phyloP scores from a whole-genome alignment of 345 rosid genomes.

The Citrus inodora region DNA sequence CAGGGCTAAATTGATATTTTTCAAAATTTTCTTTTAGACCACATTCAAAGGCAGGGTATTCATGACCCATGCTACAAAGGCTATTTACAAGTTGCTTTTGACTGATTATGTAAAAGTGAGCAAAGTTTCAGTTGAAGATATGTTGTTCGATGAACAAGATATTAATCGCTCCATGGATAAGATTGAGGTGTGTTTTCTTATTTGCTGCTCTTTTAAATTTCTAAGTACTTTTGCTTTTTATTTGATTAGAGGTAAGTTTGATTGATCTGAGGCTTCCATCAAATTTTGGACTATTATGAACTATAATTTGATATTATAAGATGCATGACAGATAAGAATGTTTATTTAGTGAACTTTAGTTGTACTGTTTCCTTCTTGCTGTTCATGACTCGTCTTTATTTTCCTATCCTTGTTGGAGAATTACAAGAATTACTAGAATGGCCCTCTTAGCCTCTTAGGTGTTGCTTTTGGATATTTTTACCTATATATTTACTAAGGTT shows the following conservation, averaged over 20 bases:
- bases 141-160: constrained; percentile 91
- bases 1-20: constrained; percentile 6
- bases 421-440: neutral
- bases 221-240: neutral
- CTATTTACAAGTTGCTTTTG: constrained; percentile 78
- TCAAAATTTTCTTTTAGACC: constrained; percentile 40
- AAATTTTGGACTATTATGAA: neutral
- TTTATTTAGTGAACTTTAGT: neutral
- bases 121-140: constrained; percentile 95
- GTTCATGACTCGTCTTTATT: neutral
- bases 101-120: constrained; percentile 97
- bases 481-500: neutral
- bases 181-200: constrained; percentile 61
- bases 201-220: neutral
- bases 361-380: neutral
- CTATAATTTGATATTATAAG: neutral
- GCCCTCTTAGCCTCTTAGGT: neutral
- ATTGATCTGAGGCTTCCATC: neutral
- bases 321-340: neutral
- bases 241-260: neutral
- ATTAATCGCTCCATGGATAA: constrained; percentile 87
- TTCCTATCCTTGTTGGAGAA: neutral
- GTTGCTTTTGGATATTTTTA: neutral
- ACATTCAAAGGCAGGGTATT: constrained; percentile 87
- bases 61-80: constrained; percentile 99